Evolutionary conservation across 371 early-diverging fungal genomes (phyloP), one percentile per base, ranked within the genome.

Genomic region (Syncephalastrum contaminatum): DNA sequence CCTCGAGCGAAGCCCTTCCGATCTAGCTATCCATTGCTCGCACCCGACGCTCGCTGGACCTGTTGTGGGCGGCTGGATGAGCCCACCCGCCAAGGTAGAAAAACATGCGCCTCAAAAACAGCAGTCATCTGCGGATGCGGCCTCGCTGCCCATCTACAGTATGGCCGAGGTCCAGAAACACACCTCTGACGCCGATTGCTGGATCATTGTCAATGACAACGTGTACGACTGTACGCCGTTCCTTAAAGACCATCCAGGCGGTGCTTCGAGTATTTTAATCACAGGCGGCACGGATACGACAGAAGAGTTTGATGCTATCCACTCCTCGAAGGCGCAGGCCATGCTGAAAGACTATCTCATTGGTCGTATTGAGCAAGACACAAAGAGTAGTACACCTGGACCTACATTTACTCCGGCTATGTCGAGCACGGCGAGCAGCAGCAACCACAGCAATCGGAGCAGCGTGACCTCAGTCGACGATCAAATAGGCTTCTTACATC

Each of bases 151-250:
- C 13, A 41, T 42, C 5, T 72, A 51, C 51, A 86, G 88, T 1
- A 69, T 77, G 53, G 83, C 81, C 15, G 86, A 94, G 55, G 74
- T 97, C 7, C 72, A 83, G 12, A 56, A 73, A 63, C 96, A 97
- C 70, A 77, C 77, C 21, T 73, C 63, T 43, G 69, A 75, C 54
- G 77, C 83, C 20, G 94, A 95, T 62, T 75, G 85, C 58, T 97
- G 97, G 97, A 88, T 95, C 58, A 82, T 89, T 19, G 69, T 92
- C 19, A 60, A 71, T 22, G 87, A 85, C 44, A 86, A 85, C 51
- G 93, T 97, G 0, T 97, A 94, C 66, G 92, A 98, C 68, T 82
- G 88, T 45, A 94, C 98, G 10, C 69, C 75, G 4, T 97, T 96
- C 64, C 45, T 96, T 43, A 68, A 86, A 45, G 86, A 82, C 51